Evolutionary conservation across 2,329 filamentous ascomycete genomes (phyloP), one percentile per base, ranked within the genome.

Genomic region (Diaporthe helianthi): DNA sequence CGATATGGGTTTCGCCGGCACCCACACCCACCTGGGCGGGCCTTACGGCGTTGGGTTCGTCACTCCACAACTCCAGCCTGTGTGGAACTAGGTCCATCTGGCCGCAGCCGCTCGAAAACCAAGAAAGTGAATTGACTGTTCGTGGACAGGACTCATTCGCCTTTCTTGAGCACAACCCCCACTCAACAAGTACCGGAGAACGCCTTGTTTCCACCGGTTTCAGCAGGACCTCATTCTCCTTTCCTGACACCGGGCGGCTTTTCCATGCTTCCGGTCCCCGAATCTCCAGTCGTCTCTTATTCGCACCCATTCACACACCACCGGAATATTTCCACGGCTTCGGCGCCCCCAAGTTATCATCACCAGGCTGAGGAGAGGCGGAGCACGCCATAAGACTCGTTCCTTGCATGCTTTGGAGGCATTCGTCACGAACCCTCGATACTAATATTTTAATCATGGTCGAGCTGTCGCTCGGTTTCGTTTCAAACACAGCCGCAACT

Each of bases 41-140:
- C 75, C 78, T 77, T 83, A 80, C 81, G 82, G 83, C 79, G 79
- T 83, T 82, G 86, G 86, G 86, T 89, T 88, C 84, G 86, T 89
- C 81, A 83, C 85, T 87, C 86, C 86, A 84, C 85, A 87, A 84
- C 83, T 85, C 80, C 85, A 87, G 82, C 81, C 86, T 79, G 82
- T 88, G 82, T 88, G 86, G 86, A 87, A 85, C 80, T 88, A 86
- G 81, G 75, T 79, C 78, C 76, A 80, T 79, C 79, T 75, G 76
- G 74, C 76, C 77, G 77, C 78, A 76, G 76, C 78, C 75, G 69
- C 70, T 73, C 76, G 75, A 79, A 76, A 80, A 77, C 73, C 73
- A 73, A 74, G 80, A 78, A 80, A 80, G 78, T 85, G 80, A 67
- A 86, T 87, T 88, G 83, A 88, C 86, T 76, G 73, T 55, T 83